These are phyloP conservation scores for Leishmania aethiopica DNA, from an alignment of 208 protist species.

Conservation along the genomic window DNA sequence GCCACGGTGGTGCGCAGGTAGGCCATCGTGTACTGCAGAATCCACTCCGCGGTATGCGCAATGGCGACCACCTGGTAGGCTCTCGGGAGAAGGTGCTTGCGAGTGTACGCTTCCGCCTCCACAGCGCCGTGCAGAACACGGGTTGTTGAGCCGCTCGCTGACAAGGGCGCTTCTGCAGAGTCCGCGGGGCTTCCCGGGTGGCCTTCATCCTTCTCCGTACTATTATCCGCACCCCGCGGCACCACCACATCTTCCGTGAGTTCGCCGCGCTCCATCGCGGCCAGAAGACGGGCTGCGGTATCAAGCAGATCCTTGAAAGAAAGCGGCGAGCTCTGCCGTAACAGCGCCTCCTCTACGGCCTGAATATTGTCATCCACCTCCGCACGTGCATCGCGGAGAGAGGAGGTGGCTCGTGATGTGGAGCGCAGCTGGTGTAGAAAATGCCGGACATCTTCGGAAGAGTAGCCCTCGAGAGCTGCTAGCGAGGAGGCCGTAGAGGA, in stretches of 20 bases:
- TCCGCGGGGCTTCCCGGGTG: background rate
- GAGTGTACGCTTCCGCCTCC: slow-evolving; percentile 60
- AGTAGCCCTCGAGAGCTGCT: slow-evolving; percentile 14
- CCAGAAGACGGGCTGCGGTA: slow-evolving; percentile 44
- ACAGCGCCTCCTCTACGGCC: slow-evolving; percentile 49
- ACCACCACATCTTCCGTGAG: slow-evolving; percentile 42
- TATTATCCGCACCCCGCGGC: slow-evolving; percentile 27
- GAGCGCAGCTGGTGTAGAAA: slow-evolving; percentile 24
- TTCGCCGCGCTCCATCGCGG: slow-evolving; percentile 65
- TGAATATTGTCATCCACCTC: slow-evolving; percentile 71
- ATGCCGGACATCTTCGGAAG: background rate
- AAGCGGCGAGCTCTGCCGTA: slow-evolving; percentile 47
- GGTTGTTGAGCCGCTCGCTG: background rate
- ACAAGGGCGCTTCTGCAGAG: background rate
- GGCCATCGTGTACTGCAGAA: slow-evolving; percentile 84
- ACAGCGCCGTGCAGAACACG: slow-evolving; percentile 60
- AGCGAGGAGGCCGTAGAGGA: background rate
- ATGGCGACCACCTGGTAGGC: slow-evolving; percentile 45
- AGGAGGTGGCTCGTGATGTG: slow-evolving; percentile 17
- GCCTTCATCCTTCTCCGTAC: background rate
- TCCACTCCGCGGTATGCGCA: slow-evolving; percentile 80
- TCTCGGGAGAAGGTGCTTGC: slow-evolving; percentile 44
- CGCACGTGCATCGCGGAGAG: slow-evolving; percentile 32
- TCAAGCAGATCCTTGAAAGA: slow-evolving; percentile 63
- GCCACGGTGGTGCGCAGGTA: slow-evolving; percentile 66